These are phyloP conservation scores for Cercospora nicotianae DNA, from an alignment of 2,329 filamentous ascomycete species.

Conservation along the genomic window DNA sequence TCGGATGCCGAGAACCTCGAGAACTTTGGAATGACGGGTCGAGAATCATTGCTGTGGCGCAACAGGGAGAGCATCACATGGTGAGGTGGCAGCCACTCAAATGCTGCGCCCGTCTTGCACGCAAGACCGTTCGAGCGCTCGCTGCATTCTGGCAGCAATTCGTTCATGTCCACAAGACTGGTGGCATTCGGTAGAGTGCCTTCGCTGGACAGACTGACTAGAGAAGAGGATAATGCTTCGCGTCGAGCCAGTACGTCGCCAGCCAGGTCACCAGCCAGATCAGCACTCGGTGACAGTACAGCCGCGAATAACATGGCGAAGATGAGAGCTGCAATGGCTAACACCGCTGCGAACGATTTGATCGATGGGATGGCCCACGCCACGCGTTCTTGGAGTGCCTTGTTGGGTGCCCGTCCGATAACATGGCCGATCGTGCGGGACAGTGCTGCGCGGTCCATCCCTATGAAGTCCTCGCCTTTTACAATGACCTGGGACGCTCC, in stretches of 20 bases:
- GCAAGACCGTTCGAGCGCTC: neutral
- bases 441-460: neutral
- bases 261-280: neutral
- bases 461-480: neutral
- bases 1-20: constrained; percentile 15
- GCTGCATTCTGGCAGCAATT: constrained; percentile 30
- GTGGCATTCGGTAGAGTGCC: constrained; percentile 16
- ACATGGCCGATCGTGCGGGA: neutral
- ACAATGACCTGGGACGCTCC: neutral
- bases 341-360: neutral
- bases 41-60: constrained; percentile 6
- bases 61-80: constrained; percentile 35
- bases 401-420: neutral
- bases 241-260: constrained; percentile 20
- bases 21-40: constrained; percentile 7
- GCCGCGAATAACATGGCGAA: neutral
- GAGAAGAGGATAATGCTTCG: constrained; percentile 25
- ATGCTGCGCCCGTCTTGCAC: neutral
- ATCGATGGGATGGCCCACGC: neutral
- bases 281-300: neutral
- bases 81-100: constrained; percentile 26
- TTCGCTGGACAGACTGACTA: constrained; percentile 22
- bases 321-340: neutral
- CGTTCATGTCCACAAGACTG: constrained; percentile 29
- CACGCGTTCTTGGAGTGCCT: neutral